A percentile compares a stretch with the other conserved stretches of the same genome.
Conservation (phyloP, 768 basidiomycete genomes). For the Pulveroboletus sp. region DNA sequence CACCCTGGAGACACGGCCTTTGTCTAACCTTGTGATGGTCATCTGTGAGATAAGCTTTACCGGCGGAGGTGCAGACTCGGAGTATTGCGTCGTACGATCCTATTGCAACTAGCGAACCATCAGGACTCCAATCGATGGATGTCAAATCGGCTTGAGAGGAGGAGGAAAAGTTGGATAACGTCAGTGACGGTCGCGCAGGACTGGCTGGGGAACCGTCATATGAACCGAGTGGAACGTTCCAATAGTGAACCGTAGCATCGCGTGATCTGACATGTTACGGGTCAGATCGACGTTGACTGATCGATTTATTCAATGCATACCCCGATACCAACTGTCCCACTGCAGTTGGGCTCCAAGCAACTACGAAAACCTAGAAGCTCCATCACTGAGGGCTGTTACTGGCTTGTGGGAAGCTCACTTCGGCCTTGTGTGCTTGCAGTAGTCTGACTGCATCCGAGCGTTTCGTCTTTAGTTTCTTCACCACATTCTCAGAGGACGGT, state of each 20-base stretch:
- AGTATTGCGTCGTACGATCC: slow-evolving; percentile 74
- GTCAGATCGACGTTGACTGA: slow-evolving; percentile 1
- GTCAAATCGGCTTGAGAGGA: slow-evolving; percentile 60
- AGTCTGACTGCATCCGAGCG: slow-evolving; percentile 40
- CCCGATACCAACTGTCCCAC: slow-evolving; percentile 65
- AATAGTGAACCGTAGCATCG: slow-evolving; percentile 69
- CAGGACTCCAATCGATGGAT: slow-evolving; percentile 69
- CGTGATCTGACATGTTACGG: slow-evolving; percentile 49
- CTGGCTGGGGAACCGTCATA: slow-evolving; percentile 14
- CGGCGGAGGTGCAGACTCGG: slow-evolving; percentile 58
- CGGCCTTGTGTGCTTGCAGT: slow-evolving; percentile 56
- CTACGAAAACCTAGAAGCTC: slow-evolving; percentile 63
- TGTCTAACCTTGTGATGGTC: slow-evolving; percentile 57
- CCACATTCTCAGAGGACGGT: slow-evolving; percentile 12
- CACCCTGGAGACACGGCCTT: not conserved
- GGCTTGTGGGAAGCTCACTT: slow-evolving; percentile 36
- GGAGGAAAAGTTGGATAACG: slow-evolving; percentile 47
- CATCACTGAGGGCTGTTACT: slow-evolving; percentile 4
- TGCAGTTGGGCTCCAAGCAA: slow-evolving; percentile 69
- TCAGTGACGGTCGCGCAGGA: slow-evolving; percentile 33
- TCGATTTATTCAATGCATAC: slow-evolving; percentile 35
- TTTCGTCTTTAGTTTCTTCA: slow-evolving; percentile 35
- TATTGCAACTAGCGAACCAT: slow-evolving; percentile 69
- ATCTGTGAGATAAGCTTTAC: slow-evolving; percentile 59
- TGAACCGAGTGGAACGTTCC: slow-evolving; percentile 52